A percentile compares a stretch with the other conserved stretches of the same genome.
Conservation (phyloP, 2,329 filamentous ascomycete genomes). For the Colletotrichum truncatum region DNA sequence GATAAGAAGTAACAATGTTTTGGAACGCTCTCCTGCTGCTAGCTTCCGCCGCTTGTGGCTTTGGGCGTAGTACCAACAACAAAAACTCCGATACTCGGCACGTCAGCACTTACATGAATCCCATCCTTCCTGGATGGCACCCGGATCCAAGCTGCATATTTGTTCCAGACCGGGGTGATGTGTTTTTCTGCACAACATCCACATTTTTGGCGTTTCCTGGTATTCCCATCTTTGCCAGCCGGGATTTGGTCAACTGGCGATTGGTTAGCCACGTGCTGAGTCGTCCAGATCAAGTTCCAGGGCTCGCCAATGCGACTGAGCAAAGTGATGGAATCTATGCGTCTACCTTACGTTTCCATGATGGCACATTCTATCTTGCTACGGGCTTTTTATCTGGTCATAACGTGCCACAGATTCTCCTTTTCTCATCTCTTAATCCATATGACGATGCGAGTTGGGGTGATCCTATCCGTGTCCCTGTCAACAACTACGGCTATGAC, state of each 20-base stretch:
- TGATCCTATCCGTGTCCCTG: constrained; percentile 33
- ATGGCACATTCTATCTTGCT: constrained; percentile 32
- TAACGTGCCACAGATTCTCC: constrained; percentile 34
- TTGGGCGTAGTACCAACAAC: too few species aligned
- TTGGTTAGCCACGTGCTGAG: constrained; percentile 33
- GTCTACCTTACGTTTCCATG: constrained; percentile 34
- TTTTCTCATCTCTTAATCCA: constrained; percentile 20
- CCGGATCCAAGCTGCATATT: constrained; percentile 40
- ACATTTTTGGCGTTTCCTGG: constrained; percentile 70
- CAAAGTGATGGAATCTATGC: constrained; percentile 36
- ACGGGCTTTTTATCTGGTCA: background rate
- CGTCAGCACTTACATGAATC: too few species aligned
- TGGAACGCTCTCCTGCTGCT: too few species aligned
- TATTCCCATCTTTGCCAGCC: constrained; percentile 48
- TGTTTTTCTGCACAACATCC: constrained; percentile 56
- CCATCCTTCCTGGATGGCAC: constrained; percentile 40
- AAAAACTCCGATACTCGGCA: too few species aligned
- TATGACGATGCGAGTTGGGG: constrained; percentile 34
- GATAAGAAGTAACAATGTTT: too few species aligned
- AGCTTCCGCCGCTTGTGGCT: too few species aligned
- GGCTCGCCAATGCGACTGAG: background rate
- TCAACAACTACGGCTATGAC: constrained; percentile 45
- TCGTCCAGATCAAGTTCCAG: background rate
- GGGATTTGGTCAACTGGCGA: constrained; percentile 41
- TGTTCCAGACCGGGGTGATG: too few species aligned